Evolutionary conservation across 2,329 filamentous ascomycete species (phyloP).

Genomic region (Sclerotinia borealis): DNA sequence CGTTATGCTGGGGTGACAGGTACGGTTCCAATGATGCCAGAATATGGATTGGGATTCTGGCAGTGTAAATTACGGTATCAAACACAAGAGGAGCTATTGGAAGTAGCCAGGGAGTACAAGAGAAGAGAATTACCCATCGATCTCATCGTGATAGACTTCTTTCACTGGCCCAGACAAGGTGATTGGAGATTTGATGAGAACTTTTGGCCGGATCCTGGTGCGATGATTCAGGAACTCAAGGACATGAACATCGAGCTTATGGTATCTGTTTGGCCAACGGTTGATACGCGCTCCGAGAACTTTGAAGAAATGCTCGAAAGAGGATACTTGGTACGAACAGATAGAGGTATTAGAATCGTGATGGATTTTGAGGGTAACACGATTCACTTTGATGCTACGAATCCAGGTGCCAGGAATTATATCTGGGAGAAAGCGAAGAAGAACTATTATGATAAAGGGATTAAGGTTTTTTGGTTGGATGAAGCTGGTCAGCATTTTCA

Average conservation of each 20-base stretch:
- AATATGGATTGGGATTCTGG: constrained; percentile 63
- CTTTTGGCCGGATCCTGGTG: constrained; percentile 59
- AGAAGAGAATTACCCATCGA: constrained; percentile 51
- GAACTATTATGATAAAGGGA: constrained; percentile 57
- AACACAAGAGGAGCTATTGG: constrained; percentile 57
- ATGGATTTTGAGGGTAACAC: constrained; percentile 56
- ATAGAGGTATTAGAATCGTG: constrained; percentile 51
- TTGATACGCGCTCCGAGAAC: constrained; percentile 53
- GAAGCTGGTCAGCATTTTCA: constrained; percentile 40
- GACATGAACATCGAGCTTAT: constrained; percentile 57
- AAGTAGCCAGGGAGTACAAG: constrained; percentile 54
- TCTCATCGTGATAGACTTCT: constrained; percentile 62
- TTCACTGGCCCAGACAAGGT: constrained; percentile 61
- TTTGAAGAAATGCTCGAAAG: constrained; percentile 55
- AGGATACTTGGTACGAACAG: constrained; percentile 53
- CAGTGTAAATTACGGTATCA: constrained; percentile 62
- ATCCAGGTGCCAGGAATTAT: constrained; percentile 50
- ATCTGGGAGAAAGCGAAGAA: constrained; percentile 53
- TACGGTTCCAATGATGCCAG: constrained; percentile 60
- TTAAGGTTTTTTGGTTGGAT: constrained; percentile 62
- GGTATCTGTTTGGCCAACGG: constrained; percentile 65
- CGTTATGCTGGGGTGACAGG: constrained; percentile 52
- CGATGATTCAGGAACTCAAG: constrained; percentile 57
- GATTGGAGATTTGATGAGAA: constrained; percentile 61
- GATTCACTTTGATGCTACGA: constrained; percentile 58